Evolutionary conservation across 1,284 basidiomycete species (phyloP).

Genomic region (Sutorius eximius): DNA sequence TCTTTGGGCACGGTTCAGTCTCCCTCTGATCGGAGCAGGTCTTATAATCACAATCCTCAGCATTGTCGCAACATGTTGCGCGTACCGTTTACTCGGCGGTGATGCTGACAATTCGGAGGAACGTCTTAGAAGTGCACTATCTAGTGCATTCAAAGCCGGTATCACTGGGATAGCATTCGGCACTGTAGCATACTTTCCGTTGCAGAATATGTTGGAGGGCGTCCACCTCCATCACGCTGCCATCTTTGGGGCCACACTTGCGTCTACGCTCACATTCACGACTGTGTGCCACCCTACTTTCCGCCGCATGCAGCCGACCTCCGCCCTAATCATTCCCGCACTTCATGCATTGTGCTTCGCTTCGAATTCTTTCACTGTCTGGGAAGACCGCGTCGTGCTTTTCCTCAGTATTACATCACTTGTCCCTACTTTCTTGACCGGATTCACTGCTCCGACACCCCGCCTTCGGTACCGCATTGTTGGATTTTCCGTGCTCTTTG

Average conservation of each 20-base stretch:
- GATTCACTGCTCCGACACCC: conserved; percentile 64
- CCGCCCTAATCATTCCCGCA: conserved; percentile 51
- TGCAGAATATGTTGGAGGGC: conserved; percentile 42
- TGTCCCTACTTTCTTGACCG: conserved; percentile 55
- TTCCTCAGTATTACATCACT: conserved; percentile 73
- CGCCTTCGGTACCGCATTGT: conserved; percentile 77
- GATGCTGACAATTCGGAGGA: conserved; percentile 14
- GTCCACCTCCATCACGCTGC: conserved; percentile 41
- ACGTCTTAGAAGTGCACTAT: conserved; percentile 39
- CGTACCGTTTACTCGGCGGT: conserved; percentile 46
- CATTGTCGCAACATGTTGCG: conserved; percentile 46
- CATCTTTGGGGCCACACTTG: conserved; percentile 45
- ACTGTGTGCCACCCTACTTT: conserved; percentile 12
- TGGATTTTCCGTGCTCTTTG: conserved; percentile 65
- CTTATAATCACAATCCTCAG: conserved; percentile 51
- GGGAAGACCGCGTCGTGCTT: conserved; percentile 86
- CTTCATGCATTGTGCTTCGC: conserved; percentile 75
- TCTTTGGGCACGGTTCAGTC: conserved; percentile 95
- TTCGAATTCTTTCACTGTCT: conserved; percentile 94
- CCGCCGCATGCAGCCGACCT: conserved; percentile 22
- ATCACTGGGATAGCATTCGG: conserved; percentile 47
- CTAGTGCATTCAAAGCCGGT: conserved; percentile 37
- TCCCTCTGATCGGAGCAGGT: conserved; percentile 72
- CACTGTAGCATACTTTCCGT: conserved; percentile 34
- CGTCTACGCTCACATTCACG: conserved; percentile 20